A percentile compares a stretch with the other conserved stretches of the same genome.
Evolutionary conservation across 2,329 filamentous ascomycete genomes (phyloP).

Genomic region (Sclerotinia borealis): DNA sequence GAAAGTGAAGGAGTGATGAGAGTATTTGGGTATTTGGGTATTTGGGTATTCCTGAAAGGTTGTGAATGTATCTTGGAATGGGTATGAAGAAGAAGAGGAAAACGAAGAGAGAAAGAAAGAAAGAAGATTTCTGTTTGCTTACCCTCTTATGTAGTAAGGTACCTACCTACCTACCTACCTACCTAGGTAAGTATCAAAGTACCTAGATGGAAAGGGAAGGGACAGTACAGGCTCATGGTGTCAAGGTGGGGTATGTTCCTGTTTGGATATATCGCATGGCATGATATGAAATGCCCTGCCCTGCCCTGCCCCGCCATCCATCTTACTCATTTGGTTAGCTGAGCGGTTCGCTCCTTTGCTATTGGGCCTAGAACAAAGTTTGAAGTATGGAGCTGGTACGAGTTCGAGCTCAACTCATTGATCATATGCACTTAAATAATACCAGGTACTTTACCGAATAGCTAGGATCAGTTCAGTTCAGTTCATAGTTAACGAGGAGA

Average conservation of each 20-base stretch:
- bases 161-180: background rate
- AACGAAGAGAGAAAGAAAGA: background rate
- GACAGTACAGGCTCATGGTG: background rate
- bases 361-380: background rate
- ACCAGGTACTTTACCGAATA: background rate
- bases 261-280: background rate
- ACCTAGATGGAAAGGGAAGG: slow-evolving; percentile 1
- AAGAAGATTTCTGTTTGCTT: background rate
- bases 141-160: background rate
- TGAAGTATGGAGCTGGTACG: background rate
- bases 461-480: background rate
- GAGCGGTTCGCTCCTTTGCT: slow-evolving; percentile 2
- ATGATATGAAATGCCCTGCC: background rate
- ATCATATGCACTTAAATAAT: background rate
- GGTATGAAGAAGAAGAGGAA: background rate
- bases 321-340: background rate
- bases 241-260: slow-evolving; percentile 1
- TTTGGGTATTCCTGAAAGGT: background rate
- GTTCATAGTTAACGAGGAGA: background rate
- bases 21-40: background rate
- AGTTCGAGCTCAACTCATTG: background rate
- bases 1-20: background rate
- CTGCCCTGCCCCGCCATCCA: too few relatives aligned
- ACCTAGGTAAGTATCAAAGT: too few relatives aligned
- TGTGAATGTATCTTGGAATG: background rate